phyloP scores from a whole-genome alignment of 768 basidiomycete species.

The Termitomyces titanicus region DNA sequence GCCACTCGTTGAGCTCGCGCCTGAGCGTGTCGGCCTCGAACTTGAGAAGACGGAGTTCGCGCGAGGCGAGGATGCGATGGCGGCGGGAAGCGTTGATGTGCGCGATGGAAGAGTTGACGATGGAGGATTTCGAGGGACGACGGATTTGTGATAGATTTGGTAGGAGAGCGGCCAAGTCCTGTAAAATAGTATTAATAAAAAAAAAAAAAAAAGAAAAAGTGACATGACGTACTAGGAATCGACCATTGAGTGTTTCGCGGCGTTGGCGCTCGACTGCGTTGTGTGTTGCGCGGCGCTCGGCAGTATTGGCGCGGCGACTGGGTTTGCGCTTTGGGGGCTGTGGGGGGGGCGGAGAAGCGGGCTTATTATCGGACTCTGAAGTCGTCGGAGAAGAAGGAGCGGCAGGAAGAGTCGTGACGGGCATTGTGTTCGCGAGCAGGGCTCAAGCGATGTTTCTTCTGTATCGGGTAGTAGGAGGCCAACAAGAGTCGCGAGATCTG shows the following conservation, averaged over 20 bases:
- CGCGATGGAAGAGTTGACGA: conserved; percentile 94
- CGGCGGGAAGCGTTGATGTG: conserved; percentile 76
- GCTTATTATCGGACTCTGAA: conserved; percentile 26
- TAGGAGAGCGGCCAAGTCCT: conserved; percentile 90
- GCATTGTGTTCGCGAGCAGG: conserved; percentile 49
- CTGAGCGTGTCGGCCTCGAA: conserved; percentile 84
- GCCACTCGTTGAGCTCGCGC: conserved; percentile 92
- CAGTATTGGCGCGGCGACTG: conserved; percentile 88
- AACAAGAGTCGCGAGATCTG: conserved; percentile 95
- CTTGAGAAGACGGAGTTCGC: conserved; percentile 77
- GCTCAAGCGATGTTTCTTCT: conserved; percentile 69
- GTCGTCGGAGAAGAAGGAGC: conserved; percentile 1
- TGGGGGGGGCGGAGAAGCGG: conserved; percentile 12
- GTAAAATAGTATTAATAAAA: conserved; percentile 7
- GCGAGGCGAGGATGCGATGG: conserved; percentile 60
- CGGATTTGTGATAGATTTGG: conserved; percentile 90
- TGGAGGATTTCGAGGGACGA: conserved; percentile 93
- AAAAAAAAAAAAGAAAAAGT: conserved; percentile 2
- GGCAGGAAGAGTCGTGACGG: conserved; percentile 10
- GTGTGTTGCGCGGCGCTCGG: conserved; percentile 93
- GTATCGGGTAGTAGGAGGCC: conserved; percentile 60
- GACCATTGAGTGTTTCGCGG: conserved; percentile 87
- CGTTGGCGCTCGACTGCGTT: conserved; percentile 96
- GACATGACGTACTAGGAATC: conserved; percentile 69
- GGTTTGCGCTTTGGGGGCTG: conserved; percentile 81